Percentiles rank a stretch among this genome's conserved stretches.
These are phyloP conservation scores for Gracilariopsis chorda DNA, from an alignment of 23 red algal genomes.

Conservation along the genomic window DNA sequence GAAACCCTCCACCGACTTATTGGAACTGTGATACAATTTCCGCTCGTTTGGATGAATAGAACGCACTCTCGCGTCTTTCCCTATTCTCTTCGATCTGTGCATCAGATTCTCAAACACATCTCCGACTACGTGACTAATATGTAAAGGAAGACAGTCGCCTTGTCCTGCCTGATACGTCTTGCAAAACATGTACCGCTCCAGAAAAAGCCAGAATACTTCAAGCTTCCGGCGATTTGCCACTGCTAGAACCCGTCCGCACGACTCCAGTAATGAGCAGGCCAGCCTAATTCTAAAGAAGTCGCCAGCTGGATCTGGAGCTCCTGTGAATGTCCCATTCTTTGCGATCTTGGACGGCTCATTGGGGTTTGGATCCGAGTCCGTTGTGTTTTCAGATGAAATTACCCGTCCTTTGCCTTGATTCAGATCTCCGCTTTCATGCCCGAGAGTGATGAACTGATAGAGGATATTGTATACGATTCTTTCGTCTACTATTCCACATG, in stretches of 20 bases:
- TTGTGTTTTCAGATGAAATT: not conserved
- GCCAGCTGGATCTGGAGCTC: constrained; percentile 62
- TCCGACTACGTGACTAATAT: constrained; percentile 49
- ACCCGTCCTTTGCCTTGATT: not conserved
- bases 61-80: not conserved
- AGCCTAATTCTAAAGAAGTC: constrained; percentile 79
- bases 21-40: not conserved
- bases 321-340: constrained; percentile 14
- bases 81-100: not conserved
- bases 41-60: not conserved
- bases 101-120: constrained; percentile 53
- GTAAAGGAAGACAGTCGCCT: constrained; percentile 47
- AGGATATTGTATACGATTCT: constrained; percentile 65
- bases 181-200: constrained; percentile 62
- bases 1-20: not conserved
- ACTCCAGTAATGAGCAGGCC: constrained; percentile 64
- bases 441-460: constrained; percentile 71
- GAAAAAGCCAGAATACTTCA: constrained; percentile 61
- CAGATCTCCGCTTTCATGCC: constrained; percentile 26
- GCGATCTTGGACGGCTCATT: not conserved
- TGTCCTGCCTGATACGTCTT: constrained; percentile 57
- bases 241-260: constrained; percentile 65
- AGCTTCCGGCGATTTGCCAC: constrained; percentile 30
- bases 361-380: not conserved
- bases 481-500: constrained; percentile 47